A percentile compares a stretch with the other conserved stretches of the same genome.
These are phyloP conservation scores for Fusarium vanettenii DNA, from an alignment of 2,329 filamentous ascomycete genomes.

Conservation along the genomic window DNA sequence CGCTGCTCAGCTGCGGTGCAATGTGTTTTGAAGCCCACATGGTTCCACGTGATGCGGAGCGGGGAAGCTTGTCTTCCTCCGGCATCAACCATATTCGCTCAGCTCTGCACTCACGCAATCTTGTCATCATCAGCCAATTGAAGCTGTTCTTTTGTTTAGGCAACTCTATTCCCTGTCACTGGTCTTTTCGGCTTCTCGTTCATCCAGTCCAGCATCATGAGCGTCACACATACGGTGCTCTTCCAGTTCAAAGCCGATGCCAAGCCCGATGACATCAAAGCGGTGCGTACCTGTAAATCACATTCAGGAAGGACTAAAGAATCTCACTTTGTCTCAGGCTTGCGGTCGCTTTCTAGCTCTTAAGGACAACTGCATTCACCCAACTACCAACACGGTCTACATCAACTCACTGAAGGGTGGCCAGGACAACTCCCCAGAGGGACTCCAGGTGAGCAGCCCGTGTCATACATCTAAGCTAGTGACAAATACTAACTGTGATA, in stretches of 20 bases:
- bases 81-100: not conserved
- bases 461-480: not conserved
- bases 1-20: not conserved
- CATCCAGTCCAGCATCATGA: conserved; percentile 8
- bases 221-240: conserved; percentile 74
- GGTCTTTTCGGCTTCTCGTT: not conserved
- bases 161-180: not conserved
- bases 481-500: conserved; percentile 38
- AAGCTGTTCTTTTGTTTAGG: not conserved
- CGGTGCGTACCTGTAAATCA: conserved; percentile 56
- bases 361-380: conserved; percentile 70
- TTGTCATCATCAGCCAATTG: not conserved
- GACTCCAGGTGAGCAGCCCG: conserved; percentile 60
- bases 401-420: conserved; percentile 70
- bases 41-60: not conserved
- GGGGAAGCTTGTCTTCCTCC: not conserved
- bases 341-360: conserved; percentile 58
- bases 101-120: not conserved
- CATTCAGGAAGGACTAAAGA: not conserved
- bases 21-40: not conserved
- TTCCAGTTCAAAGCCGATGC: conserved; percentile 71
- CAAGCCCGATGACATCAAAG: conserved; percentile 61
- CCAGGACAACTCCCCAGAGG: conserved; percentile 71
- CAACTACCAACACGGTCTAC: conserved; percentile 68
- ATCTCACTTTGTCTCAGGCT: conserved; percentile 37